These are phyloP conservation scores for Dactylellina cionopaga DNA, from an alignment of 2,329 filamentous ascomycete genomes.

Conservation along the genomic window DNA sequence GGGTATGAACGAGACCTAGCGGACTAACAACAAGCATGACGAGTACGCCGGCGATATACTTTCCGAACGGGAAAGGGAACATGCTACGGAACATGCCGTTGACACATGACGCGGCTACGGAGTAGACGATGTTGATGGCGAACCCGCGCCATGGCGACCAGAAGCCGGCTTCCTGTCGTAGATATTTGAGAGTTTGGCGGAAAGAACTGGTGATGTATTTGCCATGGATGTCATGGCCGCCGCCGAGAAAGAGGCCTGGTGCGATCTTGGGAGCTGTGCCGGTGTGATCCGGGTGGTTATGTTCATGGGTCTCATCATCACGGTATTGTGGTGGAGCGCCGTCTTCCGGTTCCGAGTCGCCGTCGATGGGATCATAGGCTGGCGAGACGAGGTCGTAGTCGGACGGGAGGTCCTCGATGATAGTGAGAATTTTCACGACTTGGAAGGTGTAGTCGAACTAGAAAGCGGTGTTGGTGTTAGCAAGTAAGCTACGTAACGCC, in stretches of 20 bases:
- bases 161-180: slow-evolving; percentile 73
- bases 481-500: not conserved
- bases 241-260: slow-evolving; percentile 62
- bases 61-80: slow-evolving; percentile 62
- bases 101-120: slow-evolving; percentile 62
- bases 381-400: slow-evolving; percentile 66
- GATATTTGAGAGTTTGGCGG: slow-evolving; percentile 68
- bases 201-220: slow-evolving; percentile 71
- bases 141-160: slow-evolving; percentile 76
- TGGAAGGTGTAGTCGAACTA: slow-evolving; percentile 54
- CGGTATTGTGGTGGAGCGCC: slow-evolving; percentile 56
- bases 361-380: slow-evolving; percentile 55
- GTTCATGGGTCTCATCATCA: slow-evolving; percentile 36
- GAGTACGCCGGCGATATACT: slow-evolving; percentile 67
- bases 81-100: slow-evolving; percentile 63
- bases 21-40: slow-evolving; percentile 72
- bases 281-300: slow-evolving; percentile 55
- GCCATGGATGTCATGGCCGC: slow-evolving; percentile 62
- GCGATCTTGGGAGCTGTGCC: slow-evolving; percentile 58
- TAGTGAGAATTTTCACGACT: slow-evolving; percentile 70
- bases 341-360: slow-evolving; percentile 56
- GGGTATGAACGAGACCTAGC: slow-evolving; percentile 81
- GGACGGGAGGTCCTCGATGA: slow-evolving; percentile 71
- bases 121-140: slow-evolving; percentile 64
- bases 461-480: not conserved